Evolutionary conservation across 116 monocot species (phyloP).

Genomic region (Posidonia oceanica): DNA sequence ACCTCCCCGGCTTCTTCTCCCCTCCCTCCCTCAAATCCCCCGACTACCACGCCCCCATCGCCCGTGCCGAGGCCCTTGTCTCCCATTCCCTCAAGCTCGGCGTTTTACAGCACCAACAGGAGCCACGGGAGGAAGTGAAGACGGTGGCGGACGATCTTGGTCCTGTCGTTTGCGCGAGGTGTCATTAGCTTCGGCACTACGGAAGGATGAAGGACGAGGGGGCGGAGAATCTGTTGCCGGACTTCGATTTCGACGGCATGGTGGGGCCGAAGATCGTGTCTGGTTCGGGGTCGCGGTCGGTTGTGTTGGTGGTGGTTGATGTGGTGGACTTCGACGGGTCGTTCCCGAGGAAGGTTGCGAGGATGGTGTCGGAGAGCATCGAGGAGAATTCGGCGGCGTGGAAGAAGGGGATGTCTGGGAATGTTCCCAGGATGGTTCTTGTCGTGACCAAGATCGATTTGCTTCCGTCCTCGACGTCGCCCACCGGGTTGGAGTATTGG

Average conservation of each 20-base stretch:
- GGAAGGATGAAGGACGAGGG: constrained; percentile 61
- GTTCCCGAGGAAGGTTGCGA: constrained; percentile 54
- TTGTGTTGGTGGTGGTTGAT: constrained; percentile 65
- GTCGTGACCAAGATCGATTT: constrained; percentile 80
- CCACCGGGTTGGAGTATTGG: constrained; percentile 52
- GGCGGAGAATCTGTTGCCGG: constrained; percentile 73
- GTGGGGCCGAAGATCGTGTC: constrained; percentile 68
- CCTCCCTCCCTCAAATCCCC: constrained; percentile 42
- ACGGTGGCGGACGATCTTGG: neutral
- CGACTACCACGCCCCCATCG: constrained; percentile 37
- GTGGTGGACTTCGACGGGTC: constrained; percentile 86
- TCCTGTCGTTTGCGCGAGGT: constrained; percentile 67
- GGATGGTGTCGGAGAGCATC: constrained; percentile 37
- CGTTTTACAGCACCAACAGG: constrained; percentile 6
- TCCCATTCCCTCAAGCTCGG: constrained; percentile 57
- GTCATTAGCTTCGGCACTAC: constrained; percentile 94
- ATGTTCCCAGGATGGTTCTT: constrained; percentile 62
- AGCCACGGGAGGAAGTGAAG: constrained; percentile 1
- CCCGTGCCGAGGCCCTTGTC: constrained; percentile 12
- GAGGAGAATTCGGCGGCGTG: constrained; percentile 32
- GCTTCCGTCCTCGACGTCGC: constrained; percentile 43
- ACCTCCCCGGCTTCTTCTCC: constrained; percentile 72
- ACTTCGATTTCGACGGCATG: constrained; percentile 74
- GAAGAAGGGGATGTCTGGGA: constrained; percentile 60
- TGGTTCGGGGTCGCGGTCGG: constrained; percentile 56